These are phyloP conservation scores for Globisporangium nodosum DNA, from an alignment of 352 stramenopile genomes.

Conservation along the genomic window DNA sequence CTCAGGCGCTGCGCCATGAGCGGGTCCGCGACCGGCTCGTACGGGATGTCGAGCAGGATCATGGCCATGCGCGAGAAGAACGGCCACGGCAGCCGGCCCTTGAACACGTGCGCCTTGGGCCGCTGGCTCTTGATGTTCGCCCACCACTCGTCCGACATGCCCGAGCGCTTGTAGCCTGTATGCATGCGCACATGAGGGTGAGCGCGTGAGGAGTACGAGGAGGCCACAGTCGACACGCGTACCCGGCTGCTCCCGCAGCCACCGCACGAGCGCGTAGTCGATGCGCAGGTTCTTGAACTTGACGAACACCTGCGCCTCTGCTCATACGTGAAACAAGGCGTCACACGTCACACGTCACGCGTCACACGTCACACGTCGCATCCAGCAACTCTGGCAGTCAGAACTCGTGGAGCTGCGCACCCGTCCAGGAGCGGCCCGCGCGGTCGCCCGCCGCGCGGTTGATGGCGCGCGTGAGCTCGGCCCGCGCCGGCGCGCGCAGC, in stretches of 20 bases:
- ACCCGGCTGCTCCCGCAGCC: constrained; percentile 37
- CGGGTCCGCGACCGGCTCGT: constrained; percentile 11
- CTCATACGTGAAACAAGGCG: too few species aligned
- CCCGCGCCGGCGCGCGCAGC: constrained; percentile 37
- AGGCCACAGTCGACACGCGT: background rate
- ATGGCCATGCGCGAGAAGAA: constrained; percentile 41
- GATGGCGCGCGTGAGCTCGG: constrained; percentile 36
- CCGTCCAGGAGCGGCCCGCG: constrained; percentile 29
- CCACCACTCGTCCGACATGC: constrained; percentile 47
- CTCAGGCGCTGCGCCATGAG: constrained; percentile 18
- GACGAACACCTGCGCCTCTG: constrained; percentile 48
- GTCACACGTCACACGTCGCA: too few species aligned
- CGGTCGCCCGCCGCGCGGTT: constrained; percentile 30
- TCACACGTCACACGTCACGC: too few species aligned
- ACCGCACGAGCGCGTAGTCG: constrained; percentile 44
- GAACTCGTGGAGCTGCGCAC: too few species aligned
- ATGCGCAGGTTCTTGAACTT: constrained; percentile 67
- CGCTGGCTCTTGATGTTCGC: constrained; percentile 27
- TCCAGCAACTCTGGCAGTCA: too few species aligned
- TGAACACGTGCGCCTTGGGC: constrained; percentile 50
- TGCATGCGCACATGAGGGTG: too few species aligned
- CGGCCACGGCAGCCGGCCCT: constrained; percentile 48
- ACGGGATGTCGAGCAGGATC: constrained; percentile 28
- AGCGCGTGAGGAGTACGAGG: background rate
- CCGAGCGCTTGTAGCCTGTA: constrained; percentile 24